Conservation (phyloP, 139 green algal species). For the Volvox africanus region DNA sequence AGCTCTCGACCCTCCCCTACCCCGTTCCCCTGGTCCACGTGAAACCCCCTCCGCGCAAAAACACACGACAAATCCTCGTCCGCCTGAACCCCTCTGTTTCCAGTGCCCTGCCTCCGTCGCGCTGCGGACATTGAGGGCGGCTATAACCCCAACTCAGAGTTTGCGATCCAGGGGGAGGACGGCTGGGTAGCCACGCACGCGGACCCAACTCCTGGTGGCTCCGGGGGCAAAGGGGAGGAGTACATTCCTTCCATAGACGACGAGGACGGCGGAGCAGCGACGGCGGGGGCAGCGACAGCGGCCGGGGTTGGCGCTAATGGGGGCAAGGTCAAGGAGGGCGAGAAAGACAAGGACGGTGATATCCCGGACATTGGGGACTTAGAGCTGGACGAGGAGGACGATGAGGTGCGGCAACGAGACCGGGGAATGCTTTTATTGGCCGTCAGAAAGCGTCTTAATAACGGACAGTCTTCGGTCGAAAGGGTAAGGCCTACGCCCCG, state of each 20-base stretch:
- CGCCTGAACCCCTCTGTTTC: neutral
- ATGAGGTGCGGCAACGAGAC: slow-evolving; percentile 62
- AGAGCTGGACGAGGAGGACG: slow-evolving; percentile 73
- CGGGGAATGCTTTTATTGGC: neutral
- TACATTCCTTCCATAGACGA: slow-evolving; percentile 67
- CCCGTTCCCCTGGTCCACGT: too few species aligned
- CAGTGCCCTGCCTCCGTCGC: slow-evolving; percentile 88
- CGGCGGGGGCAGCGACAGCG: neutral
- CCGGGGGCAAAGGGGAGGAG: slow-evolving; percentile 40
- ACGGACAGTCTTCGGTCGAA: neutral
- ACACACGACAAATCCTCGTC: neutral
- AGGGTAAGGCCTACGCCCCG: neutral
- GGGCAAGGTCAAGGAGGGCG: neutral
- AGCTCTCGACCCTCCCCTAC: too few species aligned
- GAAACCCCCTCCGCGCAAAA: too few species aligned
- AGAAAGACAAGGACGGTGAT: slow-evolving; percentile 65
- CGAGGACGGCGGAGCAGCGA: slow-evolving; percentile 7
- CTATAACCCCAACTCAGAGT: slow-evolving; percentile 67
- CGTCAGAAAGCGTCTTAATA: neutral
- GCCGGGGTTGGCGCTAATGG: neutral
- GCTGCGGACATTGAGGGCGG: slow-evolving; percentile 72
- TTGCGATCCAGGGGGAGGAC: slow-evolving; percentile 74
- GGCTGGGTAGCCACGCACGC: slow-evolving; percentile 76
- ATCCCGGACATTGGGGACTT: slow-evolving; percentile 87
- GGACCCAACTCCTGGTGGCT: slow-evolving; percentile 38